Base-by-base conservation (phyloP, 83 land plant species). In the Thuja plicata region DNA sequence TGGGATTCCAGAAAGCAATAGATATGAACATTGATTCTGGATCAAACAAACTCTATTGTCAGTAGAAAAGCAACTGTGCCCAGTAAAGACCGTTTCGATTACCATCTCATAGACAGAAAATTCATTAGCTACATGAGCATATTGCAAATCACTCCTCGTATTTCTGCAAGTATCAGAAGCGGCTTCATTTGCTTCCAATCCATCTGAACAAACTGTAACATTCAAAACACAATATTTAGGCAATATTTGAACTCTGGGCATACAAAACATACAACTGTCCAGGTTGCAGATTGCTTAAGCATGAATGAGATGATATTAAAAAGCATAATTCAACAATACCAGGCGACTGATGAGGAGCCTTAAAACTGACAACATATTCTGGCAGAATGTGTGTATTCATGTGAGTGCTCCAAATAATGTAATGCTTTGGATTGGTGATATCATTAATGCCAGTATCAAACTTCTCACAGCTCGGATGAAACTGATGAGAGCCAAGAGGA, bases 401-500 rank as follows among this genome's bases (percentile, higher is more conserved):
- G 48, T 92, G 91, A 8, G 90, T 92, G 60, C 90, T 91, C 95
- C 95, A 93, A 8, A 93, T 79, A 48, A 94, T 91, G 66, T 88
- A 91, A 79, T 90, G 57, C 78, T 90, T 92, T 27, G 95, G 94
- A 38, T 89, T 87, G 6, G 46, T 54, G 46, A 92, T 32, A 43
- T 93, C 91, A 60, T 94, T 92, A 1, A 94, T 94, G 15, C 94
- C 95, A 32, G 91, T 88, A 57, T 94, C 95, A 55, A 60, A 94
- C 54, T 88, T 62, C 38, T 91, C 92, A 62, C 89, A 88, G 45
- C 87, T 89, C 0, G 95, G 95, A 37, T 89, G 91, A 52, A 79
- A 89, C 87, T 94, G 94, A 12, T 27, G 70, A 16, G 95, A 90
- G 9, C 91, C 91, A 35, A 50, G 89, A 15, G 86, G 70, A 32